These are phyloP conservation scores for Xylaria sp. DNA, from an alignment of 2,329 filamentous ascomycete species.

Conservation along the genomic window DNA sequence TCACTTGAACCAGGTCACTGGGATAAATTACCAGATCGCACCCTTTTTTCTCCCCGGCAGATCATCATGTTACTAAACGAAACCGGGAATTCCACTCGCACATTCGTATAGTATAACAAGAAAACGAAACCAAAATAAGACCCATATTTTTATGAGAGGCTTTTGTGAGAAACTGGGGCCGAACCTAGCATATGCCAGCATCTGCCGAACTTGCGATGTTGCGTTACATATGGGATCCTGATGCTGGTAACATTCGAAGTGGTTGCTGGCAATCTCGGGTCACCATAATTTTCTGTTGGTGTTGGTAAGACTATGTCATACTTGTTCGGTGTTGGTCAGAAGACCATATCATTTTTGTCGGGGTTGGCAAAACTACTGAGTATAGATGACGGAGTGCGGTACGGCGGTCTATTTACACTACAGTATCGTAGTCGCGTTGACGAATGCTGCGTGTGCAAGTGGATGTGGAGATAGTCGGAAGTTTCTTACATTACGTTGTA, in stretches of 20 bases:
- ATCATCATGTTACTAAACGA: constrained; percentile 30
- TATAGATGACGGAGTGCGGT: constrained; percentile 23
- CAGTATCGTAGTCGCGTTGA: background rate
- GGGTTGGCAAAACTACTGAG: background rate
- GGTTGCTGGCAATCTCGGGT: constrained; percentile 2
- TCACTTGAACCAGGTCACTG: constrained; percentile 35
- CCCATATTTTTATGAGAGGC: constrained; percentile 8
- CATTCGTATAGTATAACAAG: background rate
- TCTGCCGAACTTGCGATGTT: constrained; percentile 5
- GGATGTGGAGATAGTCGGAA: background rate
- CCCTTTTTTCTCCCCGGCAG: constrained; percentile 28
- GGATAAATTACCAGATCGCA: constrained; percentile 31
- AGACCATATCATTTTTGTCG: background rate
- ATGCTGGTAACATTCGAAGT: constrained; percentile 4
- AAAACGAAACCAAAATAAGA: constrained; percentile 1
- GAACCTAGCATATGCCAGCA: background rate
- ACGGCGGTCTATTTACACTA: background rate
- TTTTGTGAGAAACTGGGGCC: constrained; percentile 23
- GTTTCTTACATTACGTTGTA: no score
- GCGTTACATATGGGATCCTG: constrained; percentile 29
- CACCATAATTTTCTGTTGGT: constrained; percentile 10
- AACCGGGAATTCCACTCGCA: constrained; percentile 3
- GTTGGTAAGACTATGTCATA: background rate
- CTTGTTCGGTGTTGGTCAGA: background rate
- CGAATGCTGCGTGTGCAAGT: background rate